Evolutionary conservation across 1,139 yeast species (phyloP).

Genomic region (Yamadazyma aaseri): DNA sequence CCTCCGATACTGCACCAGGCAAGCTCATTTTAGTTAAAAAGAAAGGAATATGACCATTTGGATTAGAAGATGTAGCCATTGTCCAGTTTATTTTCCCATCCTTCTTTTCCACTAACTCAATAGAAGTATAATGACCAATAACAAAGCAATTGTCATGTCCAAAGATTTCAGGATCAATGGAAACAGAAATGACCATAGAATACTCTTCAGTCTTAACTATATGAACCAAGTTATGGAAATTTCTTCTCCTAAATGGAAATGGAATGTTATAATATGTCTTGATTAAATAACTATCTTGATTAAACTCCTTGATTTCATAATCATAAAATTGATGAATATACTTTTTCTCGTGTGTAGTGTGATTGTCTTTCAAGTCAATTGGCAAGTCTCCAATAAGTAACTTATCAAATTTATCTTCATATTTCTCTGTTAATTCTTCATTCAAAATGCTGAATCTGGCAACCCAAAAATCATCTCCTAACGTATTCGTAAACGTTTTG

Average conservation of each 20-base stretch:
- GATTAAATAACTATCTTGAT: conserved; percentile 18
- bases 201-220: conserved; percentile 18
- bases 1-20: conserved; percentile 59
- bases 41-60: conserved; percentile 65
- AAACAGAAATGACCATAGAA: conserved; percentile 13
- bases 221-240: conserved; percentile 60
- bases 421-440: conserved; percentile 7
- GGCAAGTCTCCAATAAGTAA: conserved; percentile 17
- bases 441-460: conserved; percentile 13
- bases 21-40: conserved; percentile 60
- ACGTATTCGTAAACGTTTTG: conserved; percentile 5
- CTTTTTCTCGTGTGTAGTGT: conserved; percentile 33
- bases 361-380: conserved; percentile 20
- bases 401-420: conserved; percentile 11
- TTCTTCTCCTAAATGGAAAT: conserved; percentile 47
- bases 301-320: conserved; percentile 20
- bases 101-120: conserved; percentile 51
- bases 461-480: conserved; percentile 14
- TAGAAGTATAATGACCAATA: conserved; percentile 52
- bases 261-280: conserved; percentile 49
- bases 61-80: conserved; percentile 64
- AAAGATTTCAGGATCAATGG: conserved; percentile 13
- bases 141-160: conserved; percentile 21
- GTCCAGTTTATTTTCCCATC: conserved; percentile 52
- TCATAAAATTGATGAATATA: conserved; percentile 32